Base-by-base conservation (phyloP, 2,329 filamentous ascomycete species). In the Calonectria henricotiae region DNA sequence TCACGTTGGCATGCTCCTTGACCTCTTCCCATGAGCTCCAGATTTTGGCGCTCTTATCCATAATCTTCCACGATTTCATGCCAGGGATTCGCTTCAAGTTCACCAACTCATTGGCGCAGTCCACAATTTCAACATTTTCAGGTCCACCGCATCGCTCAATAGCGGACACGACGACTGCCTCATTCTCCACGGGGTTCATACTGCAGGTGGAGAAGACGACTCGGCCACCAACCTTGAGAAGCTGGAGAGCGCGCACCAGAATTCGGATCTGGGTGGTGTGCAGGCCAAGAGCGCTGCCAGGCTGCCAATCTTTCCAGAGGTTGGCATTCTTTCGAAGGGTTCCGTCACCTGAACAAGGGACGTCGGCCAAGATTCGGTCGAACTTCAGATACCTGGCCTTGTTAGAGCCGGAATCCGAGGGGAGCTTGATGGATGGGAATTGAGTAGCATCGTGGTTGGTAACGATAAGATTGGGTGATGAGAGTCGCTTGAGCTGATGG, bases 131-230 rank as follows among this genome's bases (percentile, higher is more conserved):
- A 61, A 99, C 93, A 79, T 95, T 96, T 15, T 89, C 87, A 4
- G 90, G 83, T 3, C 96, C 96, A 72, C 96, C 96, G 78, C 95
- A 98, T 67, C 95, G 90, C 76, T 95, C 93, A 76, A 99, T 95
- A 12, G 96, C 96, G 30, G 93, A 92, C 1, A 94, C 91, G 70
- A 99, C 87, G 17, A 98, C 95, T 7, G 96, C 92, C 84, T 99
- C 96, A 79, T 99, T 98, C 86, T 99, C 96, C 32, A 98, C 91
- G 0, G 96, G 96, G 84, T 99, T 99, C 93, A 99, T 94, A 82
- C 95, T 98, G 88, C 96, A 99, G 23, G 96, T 99, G 3, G 96
- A 98, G 85, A 98, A 99, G 63, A 99, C 96, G 32, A 98, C 94
- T 73, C 95, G 91, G 62, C 96, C 96, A 46, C 96, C 96, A 67